Evolutionary conservation across 768 basidiomycete species (phyloP), one percentile per base, ranked within the genome.

Genomic region (Boletus reticulatus): DNA sequence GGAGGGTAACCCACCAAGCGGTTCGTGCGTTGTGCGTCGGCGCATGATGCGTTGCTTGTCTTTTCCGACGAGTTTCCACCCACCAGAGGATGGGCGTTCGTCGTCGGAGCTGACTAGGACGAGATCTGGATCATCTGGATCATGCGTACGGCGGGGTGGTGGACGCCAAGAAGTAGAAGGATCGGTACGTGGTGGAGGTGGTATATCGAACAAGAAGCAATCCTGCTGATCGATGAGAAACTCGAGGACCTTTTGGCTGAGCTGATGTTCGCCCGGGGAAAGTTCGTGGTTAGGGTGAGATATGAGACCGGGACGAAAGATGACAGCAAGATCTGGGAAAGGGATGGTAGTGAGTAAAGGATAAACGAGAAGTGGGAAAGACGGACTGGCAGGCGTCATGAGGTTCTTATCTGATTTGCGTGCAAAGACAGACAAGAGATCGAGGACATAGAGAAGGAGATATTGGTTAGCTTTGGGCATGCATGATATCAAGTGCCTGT

Each of bases 191-290:
- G 83, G 82, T 3, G 90, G 88, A 2, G 89, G 84, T 7, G 90
- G 83, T 41, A 91, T 88, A 63, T 91, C 94, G 48, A 97, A 74
- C 80, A 96, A 82, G 72, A 99, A 99, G 82, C 88, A 88, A 66
- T 96, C 94, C 68, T 98, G 95, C 59, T 98, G 88, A n/a, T 84
- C 88, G 62, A 99, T 97, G 50, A 99, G 78, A 70, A 97, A 98
- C 69, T 98, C 94, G 48, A 99, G 80, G 29, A 98, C 95, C 53
- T 80, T 78, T 72, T 97, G 96, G 60, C 89, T 93, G 9, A 93
- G 80, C 10, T 84, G 82, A 73, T 98, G 94, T 67, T 96, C 93
- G 44, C 81, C 74, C 1, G 94, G 94, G 7, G 83, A 83, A 77
- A 95, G 83, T 65, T 93, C 91, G 66, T 98, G 94, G 22, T 79